Conservation (phyloP, 345 rosid genomes). For the Euclidium syriacum region DNA sequence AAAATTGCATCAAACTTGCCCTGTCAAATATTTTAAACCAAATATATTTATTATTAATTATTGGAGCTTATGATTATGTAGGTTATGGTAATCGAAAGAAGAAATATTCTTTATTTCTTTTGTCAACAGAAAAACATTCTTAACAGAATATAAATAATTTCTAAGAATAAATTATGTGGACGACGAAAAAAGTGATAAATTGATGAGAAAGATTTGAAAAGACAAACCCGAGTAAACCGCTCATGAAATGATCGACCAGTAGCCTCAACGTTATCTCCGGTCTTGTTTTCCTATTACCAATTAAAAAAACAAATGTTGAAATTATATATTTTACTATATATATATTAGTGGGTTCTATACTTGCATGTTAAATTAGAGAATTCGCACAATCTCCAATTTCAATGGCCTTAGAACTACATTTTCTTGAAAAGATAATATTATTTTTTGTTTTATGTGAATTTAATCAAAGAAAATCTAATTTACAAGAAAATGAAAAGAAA, state of each 20-base stretch:
- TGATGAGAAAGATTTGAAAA: not conserved
- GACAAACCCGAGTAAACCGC: slow-evolving; percentile 43
- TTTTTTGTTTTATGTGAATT: too few relatives aligned
- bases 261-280: slow-evolving; percentile 36
- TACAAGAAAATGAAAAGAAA: too few relatives aligned
- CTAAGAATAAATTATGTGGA: not conserved
- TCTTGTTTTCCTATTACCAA: slow-evolving; percentile 37
- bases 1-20: slow-evolving; percentile 45
- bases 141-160: not conserved
- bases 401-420: not conserved
- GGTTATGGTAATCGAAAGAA: not conserved
- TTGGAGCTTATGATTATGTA: not conserved
- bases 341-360: not conserved
- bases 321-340: not conserved
- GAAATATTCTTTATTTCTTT: too few relatives aligned
- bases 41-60: not conserved
- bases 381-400: not conserved
- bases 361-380: not conserved
- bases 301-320: too few relatives aligned
- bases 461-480: too few relatives aligned
- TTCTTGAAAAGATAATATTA: too few relatives aligned
- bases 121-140: too few relatives aligned
- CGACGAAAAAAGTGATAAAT: not conserved
- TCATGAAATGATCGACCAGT: slow-evolving; percentile 38
- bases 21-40: slow-evolving; percentile 24